Conservation (phyloP, 305 asterid species). For the Fraxinus ornus region DNA sequence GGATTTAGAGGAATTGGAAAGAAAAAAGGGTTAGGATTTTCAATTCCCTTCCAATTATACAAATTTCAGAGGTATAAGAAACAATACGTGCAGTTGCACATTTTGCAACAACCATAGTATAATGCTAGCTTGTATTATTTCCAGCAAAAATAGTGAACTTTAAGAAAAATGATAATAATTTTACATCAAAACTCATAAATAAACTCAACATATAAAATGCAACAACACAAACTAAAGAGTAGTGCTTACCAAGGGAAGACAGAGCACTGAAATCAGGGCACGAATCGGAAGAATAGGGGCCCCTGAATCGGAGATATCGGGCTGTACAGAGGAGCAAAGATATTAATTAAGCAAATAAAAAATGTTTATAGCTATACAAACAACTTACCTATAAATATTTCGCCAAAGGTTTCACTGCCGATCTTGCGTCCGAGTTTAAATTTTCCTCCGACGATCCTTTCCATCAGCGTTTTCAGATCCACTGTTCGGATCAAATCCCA, state of each 20-base stretch:
- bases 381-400: conserved; percentile 67
- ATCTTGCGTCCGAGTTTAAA: conserved; percentile 95
- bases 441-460: conserved; percentile 84
- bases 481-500: conserved; percentile 29
- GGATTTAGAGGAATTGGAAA: background rate
- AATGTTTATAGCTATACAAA: background rate
- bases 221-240: background rate
- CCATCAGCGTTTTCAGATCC: conserved; percentile 50
- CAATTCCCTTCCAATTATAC: background rate
- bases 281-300: conserved; percentile 32
- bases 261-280: conserved; percentile 41
- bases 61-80: background rate
- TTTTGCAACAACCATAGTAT: background rate
- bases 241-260: conserved; percentile 47
- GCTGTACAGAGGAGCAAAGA: conserved; percentile 32
- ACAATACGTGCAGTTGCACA: background rate
- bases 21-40: too few species aligned
- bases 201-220: background rate
- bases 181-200: background rate
- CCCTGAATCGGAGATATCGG: conserved; percentile 18
- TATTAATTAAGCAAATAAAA: background rate
- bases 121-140: background rate
- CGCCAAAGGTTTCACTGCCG: conserved; percentile 97
- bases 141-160: background rate
- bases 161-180: background rate